Evolutionary conservation across 345 rosid genomes (phyloP).

Genomic region (Draba incana): DNA sequence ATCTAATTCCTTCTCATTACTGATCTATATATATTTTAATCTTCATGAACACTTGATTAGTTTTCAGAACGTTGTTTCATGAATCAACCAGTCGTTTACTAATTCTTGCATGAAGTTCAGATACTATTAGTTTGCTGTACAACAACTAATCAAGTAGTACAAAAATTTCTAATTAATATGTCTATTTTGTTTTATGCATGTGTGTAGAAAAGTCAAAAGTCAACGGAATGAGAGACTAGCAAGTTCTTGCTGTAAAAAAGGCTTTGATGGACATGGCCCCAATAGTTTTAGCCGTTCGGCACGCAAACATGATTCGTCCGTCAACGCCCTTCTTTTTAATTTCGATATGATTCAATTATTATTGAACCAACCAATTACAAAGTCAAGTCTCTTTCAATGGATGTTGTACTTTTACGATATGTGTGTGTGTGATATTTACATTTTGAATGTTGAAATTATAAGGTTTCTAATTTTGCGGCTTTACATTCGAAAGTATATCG

Average conservation of each 20-base stretch:
- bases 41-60: background rate
- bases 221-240: constrained; percentile 28
- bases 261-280: constrained; percentile 31
- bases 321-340: constrained; percentile 24
- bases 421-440: constrained; percentile 2
- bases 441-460: background rate
- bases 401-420: background rate
- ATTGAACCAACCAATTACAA: constrained; percentile 1
- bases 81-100: background rate
- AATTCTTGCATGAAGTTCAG: background rate
- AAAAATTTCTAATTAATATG: background rate
- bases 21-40: constrained; percentile 1
- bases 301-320: constrained; percentile 38
- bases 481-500: background rate
- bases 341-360: background rate
- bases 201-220: constrained; percentile 20
- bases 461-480: background rate
- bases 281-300: constrained; percentile 37
- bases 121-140: background rate
- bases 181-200: background rate
- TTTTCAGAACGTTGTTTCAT: background rate
- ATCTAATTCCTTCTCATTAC: constrained; percentile 1
- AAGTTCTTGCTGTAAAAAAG: constrained; percentile 13
- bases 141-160: background rate
- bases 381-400: constrained; percentile 11